phyloP scores from a whole-genome alignment of 2,329 filamentous ascomycete species.

The Talaromyces marneffei region DNA sequence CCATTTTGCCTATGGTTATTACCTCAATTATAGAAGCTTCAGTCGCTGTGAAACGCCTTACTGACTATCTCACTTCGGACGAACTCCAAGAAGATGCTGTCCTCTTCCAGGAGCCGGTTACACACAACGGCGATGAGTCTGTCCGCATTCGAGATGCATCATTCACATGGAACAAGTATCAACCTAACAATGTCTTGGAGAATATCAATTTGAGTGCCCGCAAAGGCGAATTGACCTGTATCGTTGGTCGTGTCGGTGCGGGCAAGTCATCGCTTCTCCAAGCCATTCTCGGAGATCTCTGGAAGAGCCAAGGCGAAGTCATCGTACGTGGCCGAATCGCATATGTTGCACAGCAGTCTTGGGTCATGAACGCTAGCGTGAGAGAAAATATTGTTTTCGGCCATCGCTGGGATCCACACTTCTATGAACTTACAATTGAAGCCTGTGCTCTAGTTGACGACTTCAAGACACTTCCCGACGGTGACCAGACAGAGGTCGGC shows the following conservation, averaged over 20 bases:
- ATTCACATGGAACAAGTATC: conserved; percentile 91
- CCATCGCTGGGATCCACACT: conserved; percentile 84
- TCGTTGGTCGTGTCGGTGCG: conserved; percentile 88
- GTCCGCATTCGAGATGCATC: conserved; percentile 76
- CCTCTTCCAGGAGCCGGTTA: conserved; percentile 59
- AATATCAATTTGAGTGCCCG: conserved; percentile 83
- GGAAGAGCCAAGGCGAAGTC: conserved; percentile 80
- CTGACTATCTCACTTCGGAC: conserved; percentile 77
- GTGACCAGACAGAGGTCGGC: conserved; percentile 92
- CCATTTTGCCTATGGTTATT: conserved; percentile 95
- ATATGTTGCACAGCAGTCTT: conserved; percentile 87
- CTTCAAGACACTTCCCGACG: conserved; percentile 86
- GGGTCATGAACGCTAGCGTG: conserved; percentile 97
- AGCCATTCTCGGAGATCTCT: conserved; percentile 82
- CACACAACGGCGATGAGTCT: conserved; percentile 76
- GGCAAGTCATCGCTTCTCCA: conserved; percentile 93
- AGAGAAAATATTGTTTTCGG: conserved; percentile 97
- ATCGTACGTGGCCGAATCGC: conserved; percentile 75
- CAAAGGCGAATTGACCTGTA: conserved; percentile 87
- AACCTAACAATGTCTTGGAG: conserved; percentile 61
- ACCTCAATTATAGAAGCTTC: conserved; percentile 91
- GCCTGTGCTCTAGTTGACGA: conserved; percentile 89
- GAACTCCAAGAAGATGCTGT: conserved; percentile 87
- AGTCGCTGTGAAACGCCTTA: conserved; percentile 84
- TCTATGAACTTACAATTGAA: conserved; percentile 88